A percentile compares a stretch with the other conserved stretches of the same genome.
These are phyloP conservation scores for Lotus japonicus DNA, from an alignment of 306 rosid species.

Conservation along the genomic window DNA sequence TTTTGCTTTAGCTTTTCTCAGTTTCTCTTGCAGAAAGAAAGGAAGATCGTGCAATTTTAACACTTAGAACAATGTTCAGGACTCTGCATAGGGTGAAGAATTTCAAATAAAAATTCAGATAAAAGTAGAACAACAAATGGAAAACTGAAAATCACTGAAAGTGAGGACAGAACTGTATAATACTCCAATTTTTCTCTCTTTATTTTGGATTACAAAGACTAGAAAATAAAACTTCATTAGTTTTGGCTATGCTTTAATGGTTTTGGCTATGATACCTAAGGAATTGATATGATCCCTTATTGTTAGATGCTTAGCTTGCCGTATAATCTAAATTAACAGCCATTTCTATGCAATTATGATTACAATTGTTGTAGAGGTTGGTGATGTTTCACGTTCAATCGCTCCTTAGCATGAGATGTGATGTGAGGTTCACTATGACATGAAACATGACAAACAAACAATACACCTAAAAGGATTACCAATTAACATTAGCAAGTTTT, in stretches of 20 bases:
- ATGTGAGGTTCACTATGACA: background rate
- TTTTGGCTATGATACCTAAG: background rate
- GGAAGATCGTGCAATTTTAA: constrained; percentile 1
- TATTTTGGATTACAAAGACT: too few species aligned
- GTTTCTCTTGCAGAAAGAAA: background rate
- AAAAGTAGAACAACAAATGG: too few species aligned
- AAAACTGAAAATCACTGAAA: too few species aligned
- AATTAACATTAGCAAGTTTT: too few species aligned
- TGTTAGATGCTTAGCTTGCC: constrained; percentile 11
- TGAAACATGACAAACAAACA: background rate
- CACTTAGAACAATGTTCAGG: background rate
- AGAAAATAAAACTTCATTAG: too few species aligned
- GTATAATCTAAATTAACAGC: constrained; percentile 1
- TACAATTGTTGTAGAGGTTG: background rate
- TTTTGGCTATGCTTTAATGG: background rate
- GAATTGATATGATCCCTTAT: background rate
- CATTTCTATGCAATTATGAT: background rate
- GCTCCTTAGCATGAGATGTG: background rate
- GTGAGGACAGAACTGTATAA: too few species aligned
- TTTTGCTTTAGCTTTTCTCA: background rate
- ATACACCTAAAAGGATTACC: background rate
- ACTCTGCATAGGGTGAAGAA: too few species aligned
- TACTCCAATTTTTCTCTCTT: too few species aligned
- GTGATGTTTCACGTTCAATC: constrained; percentile 18
- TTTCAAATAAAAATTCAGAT: too few species aligned